Percentiles rank a stretch among this genome's conserved stretches.
phyloP scores from a whole-genome alignment of 176 grass and related monocot species.

The Zea luxurians region DNA sequence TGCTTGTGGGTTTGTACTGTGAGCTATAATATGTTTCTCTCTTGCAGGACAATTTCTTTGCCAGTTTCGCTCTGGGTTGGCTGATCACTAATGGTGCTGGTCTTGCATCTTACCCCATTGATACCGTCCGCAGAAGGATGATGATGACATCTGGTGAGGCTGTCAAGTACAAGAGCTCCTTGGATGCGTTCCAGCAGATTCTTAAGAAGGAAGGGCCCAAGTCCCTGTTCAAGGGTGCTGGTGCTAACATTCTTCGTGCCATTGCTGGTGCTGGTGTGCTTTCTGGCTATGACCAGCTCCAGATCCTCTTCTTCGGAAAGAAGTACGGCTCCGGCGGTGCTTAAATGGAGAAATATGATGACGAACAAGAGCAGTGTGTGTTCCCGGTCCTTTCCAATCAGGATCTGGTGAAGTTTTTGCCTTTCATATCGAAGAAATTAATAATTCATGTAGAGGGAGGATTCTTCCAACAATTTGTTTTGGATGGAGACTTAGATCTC shows the following conservation, averaged over 20 bases:
- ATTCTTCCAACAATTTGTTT: conserved; percentile 70
- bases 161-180: conserved; percentile 91
- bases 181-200: conserved; percentile 80
- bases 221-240: conserved; percentile 96
- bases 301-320: conserved; percentile 96
- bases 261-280: conserved; percentile 96
- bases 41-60: conserved; percentile 93
- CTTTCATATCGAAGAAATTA: conserved; percentile 51
- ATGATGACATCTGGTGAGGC: conserved; percentile 98
- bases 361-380: conserved; percentile 45
- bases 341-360: conserved; percentile 51
- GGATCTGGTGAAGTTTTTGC: conserved; percentile 50
- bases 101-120: conserved; percentile 90
- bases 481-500: conserved; percentile 42
- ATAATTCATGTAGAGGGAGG: conserved; percentile 56
- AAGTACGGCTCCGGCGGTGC: conserved; percentile 85
- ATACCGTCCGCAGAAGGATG: conserved; percentile 95
- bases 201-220: conserved; percentile 78
- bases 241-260: conserved; percentile 93
- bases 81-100: conserved; percentile 88
- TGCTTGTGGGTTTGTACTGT: neutral
- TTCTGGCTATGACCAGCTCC: conserved; percentile 84
- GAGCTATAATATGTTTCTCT: neutral
- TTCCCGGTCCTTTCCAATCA: conserved; percentile 27
- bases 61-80: conserved; percentile 83